Conservation (phyloP, 2,329 filamentous ascomycete species). For the Sporothrix luriei region DNA sequence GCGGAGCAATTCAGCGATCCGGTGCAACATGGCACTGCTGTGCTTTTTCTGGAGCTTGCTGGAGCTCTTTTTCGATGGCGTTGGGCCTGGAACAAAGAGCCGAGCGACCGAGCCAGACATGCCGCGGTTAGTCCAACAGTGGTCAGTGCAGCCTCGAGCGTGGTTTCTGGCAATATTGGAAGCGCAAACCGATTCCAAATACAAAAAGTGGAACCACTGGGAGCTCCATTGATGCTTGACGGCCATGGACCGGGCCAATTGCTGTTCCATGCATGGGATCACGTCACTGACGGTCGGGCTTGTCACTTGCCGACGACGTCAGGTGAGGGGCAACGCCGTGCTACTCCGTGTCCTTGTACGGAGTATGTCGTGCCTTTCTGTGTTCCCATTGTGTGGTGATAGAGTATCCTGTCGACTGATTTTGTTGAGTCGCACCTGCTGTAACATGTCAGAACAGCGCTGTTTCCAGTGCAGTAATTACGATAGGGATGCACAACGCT, state of each 20-base stretch:
- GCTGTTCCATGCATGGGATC: conserved; percentile 16
- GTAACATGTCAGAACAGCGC: too few species aligned
- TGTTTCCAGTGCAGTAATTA: too few species aligned
- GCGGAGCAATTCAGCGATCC: conserved; percentile 25
- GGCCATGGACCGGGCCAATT: not conserved
- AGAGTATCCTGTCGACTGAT: too few species aligned
- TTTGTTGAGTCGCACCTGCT: not conserved
- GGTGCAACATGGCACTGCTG: not conserved
- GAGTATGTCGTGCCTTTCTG: not conserved
- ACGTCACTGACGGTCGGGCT: conserved; percentile 23
- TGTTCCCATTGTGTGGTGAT: too few species aligned
- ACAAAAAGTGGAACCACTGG: not conserved
- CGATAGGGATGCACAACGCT: too few species aligned
- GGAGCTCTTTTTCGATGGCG: not conserved
- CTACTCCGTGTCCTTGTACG: too few species aligned
- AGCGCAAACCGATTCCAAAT: conserved; percentile 9
- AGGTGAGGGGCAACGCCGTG: conserved; percentile 5
- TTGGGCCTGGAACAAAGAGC: conserved; percentile 1
- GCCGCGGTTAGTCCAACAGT: not conserved
- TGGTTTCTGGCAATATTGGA: not conserved
- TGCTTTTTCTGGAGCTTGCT: not conserved
- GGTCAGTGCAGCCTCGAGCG: not conserved
- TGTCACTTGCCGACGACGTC: conserved; percentile 10
- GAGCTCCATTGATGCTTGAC: not conserved
- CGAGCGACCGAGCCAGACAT: not conserved